Base-by-base conservation (phyloP, 495 filamentous ascomycete species). In the Penicillium verhagenii region DNA sequence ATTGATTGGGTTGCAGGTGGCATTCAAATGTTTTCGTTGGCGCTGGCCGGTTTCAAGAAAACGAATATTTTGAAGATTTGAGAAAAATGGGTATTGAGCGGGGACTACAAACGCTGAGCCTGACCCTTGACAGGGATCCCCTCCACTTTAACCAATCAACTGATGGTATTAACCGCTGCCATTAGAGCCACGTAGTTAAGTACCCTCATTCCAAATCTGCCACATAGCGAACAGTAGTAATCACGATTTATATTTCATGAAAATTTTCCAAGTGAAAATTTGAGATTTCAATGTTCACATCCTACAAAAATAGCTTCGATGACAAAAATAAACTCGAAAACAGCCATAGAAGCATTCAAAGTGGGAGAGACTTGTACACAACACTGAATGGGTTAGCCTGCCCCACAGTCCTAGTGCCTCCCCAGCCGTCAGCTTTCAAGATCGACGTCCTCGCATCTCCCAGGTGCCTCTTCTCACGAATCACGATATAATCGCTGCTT, bases 381-480 rank as follows among this genome's bases (percentile, higher is more conserved):
- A n/a, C 13, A 39, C 20, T 24, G 11, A 16, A 18, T 11, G 23
- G 21, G 35, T 50, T 50, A 50, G 33, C 20, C 20, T 28, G 48
- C 35, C 19, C 29, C 48, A 50, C 33, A 23, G 19, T 14, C 0
- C 33, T 50, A 50, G 48, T 51, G 35, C 33, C 20, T n/a, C 38
- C n/a, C n/a, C n/a, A n/a, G 31, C 48, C 23, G 23, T 33, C 48
- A 51, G 23, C 35, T n/a, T 51, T 26, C 35, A 51, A 7, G 23
- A 42, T 40, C 11, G 9, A 42, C 38, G 9, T 42, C 38, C 19
- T 42, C 14, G 19, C 38, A 42, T 42, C 14, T 18, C n/a, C n/a
- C n/a, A n/a, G n/a, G 16, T 42, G 38, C 19, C 19, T 42, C 21
- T 16, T 18, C 24, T n/a, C n/a, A n/a, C n/a, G n/a, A n/a, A n/a